Conservation (phyloP, 2,329 filamentous ascomycete species). For the Trichoderma oligosporum region DNA sequence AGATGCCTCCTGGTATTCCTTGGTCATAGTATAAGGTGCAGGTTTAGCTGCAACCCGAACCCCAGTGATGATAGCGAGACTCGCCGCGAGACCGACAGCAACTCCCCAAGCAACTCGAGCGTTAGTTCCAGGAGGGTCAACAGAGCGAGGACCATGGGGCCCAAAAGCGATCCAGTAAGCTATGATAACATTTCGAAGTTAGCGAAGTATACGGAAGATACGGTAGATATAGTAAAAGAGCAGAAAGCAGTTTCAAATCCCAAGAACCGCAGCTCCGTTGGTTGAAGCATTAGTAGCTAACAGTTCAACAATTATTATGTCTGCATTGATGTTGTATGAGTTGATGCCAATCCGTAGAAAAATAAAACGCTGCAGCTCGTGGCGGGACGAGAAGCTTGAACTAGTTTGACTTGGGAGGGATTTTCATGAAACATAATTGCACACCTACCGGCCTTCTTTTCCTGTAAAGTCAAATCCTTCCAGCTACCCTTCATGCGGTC, state of each 20-base stretch:
- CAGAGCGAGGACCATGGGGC: slow-evolving; percentile 86
- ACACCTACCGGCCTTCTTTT: slow-evolving; percentile 97
- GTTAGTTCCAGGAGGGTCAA: slow-evolving; percentile 77
- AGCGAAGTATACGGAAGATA: slow-evolving; percentile 25
- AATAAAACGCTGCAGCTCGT: not conserved
- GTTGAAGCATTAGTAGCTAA: not conserved
- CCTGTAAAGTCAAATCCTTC: slow-evolving; percentile 88
- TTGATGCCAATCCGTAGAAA: not conserved
- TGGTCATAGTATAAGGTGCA: slow-evolving; percentile 81
- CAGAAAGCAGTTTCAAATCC: not conserved
- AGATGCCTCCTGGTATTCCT: slow-evolving; percentile 92
- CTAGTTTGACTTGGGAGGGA: slow-evolving; percentile 30
- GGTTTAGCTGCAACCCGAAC: slow-evolving; percentile 70
- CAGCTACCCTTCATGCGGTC: slow-evolving; percentile 99
- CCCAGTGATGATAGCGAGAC: slow-evolving; percentile 66
- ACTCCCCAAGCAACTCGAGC: slow-evolving; percentile 75
- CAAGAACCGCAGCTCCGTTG: not conserved
- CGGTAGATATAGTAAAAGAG: not conserved
- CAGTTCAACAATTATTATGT: not conserved
- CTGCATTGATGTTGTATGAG: not conserved
- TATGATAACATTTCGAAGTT: slow-evolving; percentile 48
- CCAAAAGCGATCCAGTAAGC: slow-evolving; percentile 99
- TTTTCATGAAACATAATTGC: slow-evolving; percentile 27
- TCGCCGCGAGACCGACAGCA: slow-evolving; percentile 60
- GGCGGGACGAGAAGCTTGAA: not conserved